Percentiles rank a stretch among this genome's conserved stretches.
phyloP scores from a whole-genome alignment of 768 basidiomycete species.

The Leccinum pellstonianum region DNA sequence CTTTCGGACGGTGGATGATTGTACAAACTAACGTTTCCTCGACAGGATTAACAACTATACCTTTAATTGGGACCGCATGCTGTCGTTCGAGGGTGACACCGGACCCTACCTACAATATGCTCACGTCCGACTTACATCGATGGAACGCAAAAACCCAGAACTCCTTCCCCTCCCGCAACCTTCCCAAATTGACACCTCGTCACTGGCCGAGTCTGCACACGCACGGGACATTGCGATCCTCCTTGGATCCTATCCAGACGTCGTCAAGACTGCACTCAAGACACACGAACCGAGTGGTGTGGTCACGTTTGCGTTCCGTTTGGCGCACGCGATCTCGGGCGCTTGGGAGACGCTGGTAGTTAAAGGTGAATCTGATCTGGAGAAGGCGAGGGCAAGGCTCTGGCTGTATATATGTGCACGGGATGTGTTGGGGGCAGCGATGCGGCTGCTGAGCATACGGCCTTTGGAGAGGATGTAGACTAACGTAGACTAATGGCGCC shows the following conservation, averaged over 20 bases:
- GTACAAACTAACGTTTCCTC: background rate
- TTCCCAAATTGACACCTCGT: conserved; percentile 62
- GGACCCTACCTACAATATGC: conserved; percentile 97
- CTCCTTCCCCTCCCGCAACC: conserved; percentile 74
- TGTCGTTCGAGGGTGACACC: conserved; percentile 94
- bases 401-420: conserved; percentile 87
- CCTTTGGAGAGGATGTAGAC: conserved; percentile 90
- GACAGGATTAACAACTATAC: conserved; percentile 91
- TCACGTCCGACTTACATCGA: conserved; percentile 88
- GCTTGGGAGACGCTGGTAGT: conserved; percentile 93
- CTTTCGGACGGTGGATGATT: background rate
- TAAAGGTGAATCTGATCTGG: conserved; percentile 73
- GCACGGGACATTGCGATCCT: conserved; percentile 84
- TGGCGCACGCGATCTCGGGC: conserved; percentile 84
- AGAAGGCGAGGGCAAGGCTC: conserved; percentile 79
- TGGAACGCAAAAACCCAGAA: conserved; percentile 88
- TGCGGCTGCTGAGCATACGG: conserved; percentile 84
- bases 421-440: conserved; percentile 84
- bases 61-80: conserved; percentile 93
- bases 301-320: conserved; percentile 85
- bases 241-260: conserved; percentile 89
- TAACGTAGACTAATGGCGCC: background rate
- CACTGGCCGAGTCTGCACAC: conserved; percentile 66
- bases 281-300: conserved; percentile 88
- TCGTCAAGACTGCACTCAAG: conserved; percentile 81